These are phyloP conservation scores for Torulaspora maleeae DNA, from an alignment of 805 yeast genomes.

Conservation along the genomic window DNA sequence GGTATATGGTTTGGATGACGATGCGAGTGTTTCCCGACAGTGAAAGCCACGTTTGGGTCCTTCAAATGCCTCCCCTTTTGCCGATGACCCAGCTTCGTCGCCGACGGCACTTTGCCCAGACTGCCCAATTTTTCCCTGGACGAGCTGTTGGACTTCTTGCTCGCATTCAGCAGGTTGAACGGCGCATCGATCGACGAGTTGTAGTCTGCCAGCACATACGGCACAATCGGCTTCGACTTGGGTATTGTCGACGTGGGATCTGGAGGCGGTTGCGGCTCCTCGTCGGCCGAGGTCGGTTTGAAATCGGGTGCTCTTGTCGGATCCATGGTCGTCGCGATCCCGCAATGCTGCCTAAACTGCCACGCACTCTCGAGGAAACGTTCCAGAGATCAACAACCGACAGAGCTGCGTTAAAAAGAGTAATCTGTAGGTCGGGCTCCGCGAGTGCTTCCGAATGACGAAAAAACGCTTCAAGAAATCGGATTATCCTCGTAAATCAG, in stretches of 20 bases:
- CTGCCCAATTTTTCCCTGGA: not conserved
- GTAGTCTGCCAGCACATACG: slow-evolving; percentile 70
- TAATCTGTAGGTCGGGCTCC: not conserved
- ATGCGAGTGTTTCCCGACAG: not conserved
- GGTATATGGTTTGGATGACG: slow-evolving; percentile 40
- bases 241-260: slow-evolving; percentile 71
- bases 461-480: not conserved
- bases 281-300: slow-evolving; percentile 72
- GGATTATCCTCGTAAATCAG: not conserved
- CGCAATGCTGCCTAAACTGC: not conserved
- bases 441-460: not conserved
- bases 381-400: too few species aligned
- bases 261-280: slow-evolving; percentile 55
- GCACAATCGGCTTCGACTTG: slow-evolving; percentile 68
- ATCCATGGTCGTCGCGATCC: slow-evolving; percentile 53
- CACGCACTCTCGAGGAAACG: not conserved
- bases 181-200: slow-evolving; percentile 73
- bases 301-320: slow-evolving; percentile 90
- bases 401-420: not conserved
- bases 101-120: not conserved
- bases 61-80: slow-evolving; percentile 2
- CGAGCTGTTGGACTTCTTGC: slow-evolving; percentile 2
- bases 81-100: not conserved
- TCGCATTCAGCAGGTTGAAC: slow-evolving; percentile 14
- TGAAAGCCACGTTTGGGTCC: slow-evolving; percentile 11